A percentile compares a stretch with the other conserved stretches of the same genome.
Evolutionary conservation across 2,329 filamentous ascomycete genomes (phyloP).

Genomic region (Emmonsiellopsis sp.): DNA sequence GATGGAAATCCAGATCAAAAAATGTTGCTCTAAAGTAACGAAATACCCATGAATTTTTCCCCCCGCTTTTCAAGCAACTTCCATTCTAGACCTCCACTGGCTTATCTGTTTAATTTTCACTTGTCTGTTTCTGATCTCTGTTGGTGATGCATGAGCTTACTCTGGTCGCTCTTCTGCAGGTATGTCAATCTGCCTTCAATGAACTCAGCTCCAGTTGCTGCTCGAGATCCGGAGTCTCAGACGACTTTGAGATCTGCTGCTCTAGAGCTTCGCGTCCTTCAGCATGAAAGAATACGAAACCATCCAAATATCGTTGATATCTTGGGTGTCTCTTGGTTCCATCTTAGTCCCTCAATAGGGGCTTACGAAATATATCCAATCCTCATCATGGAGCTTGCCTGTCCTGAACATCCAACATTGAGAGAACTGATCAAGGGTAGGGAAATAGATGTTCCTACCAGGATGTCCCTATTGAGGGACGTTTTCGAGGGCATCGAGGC

Average conservation of each 20-base stretch:
- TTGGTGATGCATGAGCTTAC: no score
- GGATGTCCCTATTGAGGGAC: not conserved
- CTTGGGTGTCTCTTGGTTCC: conserved; percentile 1
- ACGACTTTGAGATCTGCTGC: not conserved
- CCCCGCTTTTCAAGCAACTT: not conserved
- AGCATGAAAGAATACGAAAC: not conserved
- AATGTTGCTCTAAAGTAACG: conserved; percentile 1
- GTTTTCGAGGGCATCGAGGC: not conserved
- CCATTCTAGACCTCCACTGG: not conserved
- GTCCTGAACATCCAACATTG: conserved; percentile 1
- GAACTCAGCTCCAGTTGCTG: not conserved
- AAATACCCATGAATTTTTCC: not conserved
- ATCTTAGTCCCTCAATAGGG: not conserved
- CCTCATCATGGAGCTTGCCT: conserved; percentile 3
- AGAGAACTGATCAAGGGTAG: not conserved
- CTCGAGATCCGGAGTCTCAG: not conserved
- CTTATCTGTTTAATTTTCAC: no score
- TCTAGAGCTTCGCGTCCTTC: not conserved
- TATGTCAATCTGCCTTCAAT: not conserved
- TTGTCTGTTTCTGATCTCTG: no score
- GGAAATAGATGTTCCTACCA: not conserved
- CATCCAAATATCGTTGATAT: conserved; percentile 1
- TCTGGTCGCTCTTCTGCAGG: not conserved
- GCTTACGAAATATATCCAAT: not conserved
- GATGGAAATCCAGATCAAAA: not conserved